phyloP scores from a whole-genome alignment of 2,329 filamentous ascomycete genomes.

The Aspergillus vadensis region DNA sequence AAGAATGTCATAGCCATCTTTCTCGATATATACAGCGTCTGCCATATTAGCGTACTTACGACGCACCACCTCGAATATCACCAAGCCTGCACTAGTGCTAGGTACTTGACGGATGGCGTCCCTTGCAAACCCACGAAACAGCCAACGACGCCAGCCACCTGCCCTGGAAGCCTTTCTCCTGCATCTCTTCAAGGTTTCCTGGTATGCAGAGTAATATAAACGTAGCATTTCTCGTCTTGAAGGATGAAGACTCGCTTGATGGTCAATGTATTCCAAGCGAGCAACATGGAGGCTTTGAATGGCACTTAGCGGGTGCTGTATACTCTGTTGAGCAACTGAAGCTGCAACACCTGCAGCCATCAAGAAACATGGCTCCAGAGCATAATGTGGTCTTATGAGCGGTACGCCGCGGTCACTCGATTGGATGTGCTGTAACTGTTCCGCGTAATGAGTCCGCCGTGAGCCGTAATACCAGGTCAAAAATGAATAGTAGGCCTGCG shows the following conservation, averaged over 20 bases:
- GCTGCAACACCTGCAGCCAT: constrained; percentile 61
- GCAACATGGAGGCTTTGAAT: constrained; percentile 63
- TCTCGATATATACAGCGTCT: constrained; percentile 57
- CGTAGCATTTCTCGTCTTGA: constrained; percentile 49
- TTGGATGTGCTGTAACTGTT: constrained; percentile 29
- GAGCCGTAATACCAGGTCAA: constrained; percentile 60
- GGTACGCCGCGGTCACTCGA: constrained; percentile 38
- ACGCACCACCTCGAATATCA: constrained; percentile 66
- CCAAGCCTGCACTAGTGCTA: constrained; percentile 64
- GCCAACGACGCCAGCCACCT: constrained; percentile 58
- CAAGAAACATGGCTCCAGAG: constrained; percentile 63
- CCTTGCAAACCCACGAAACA: constrained; percentile 60
- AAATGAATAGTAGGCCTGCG: constrained; percentile 63
- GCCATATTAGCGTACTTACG: constrained; percentile 59
- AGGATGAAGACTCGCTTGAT: constrained; percentile 49
- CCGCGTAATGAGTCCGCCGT: constrained; percentile 31
- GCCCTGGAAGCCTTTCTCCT: constrained; percentile 51
- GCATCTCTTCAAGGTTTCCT: constrained; percentile 60
- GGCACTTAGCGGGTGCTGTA: constrained; percentile 61
- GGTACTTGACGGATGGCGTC: constrained; percentile 62
- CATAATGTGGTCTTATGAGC: constrained; percentile 63
- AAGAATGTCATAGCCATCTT: constrained; percentile 65
- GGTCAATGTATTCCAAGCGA: constrained; percentile 62
- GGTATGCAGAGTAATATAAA: constrained; percentile 62
- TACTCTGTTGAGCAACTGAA: constrained; percentile 58